Percentiles rank a stretch among this genome's conserved stretches.
phyloP scores from a whole-genome alignment of 2,329 filamentous ascomycete species.

The Harringtonia lauricola region DNA sequence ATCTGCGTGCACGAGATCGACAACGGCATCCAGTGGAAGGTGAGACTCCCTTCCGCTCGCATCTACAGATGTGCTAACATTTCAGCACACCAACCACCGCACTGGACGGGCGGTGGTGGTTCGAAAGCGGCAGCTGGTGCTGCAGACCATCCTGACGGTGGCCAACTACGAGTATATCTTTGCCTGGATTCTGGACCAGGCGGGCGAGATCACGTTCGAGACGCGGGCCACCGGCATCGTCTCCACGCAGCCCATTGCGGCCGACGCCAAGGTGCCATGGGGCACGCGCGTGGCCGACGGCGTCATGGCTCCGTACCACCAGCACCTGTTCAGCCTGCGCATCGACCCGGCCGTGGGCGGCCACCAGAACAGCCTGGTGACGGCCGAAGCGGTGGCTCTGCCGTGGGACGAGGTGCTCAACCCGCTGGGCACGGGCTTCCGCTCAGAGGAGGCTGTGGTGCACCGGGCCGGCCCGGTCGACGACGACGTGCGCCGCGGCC shows the following conservation, averaged over 20 bases:
- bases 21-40: constrained; percentile 59
- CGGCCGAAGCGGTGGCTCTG: constrained; percentile 28
- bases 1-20: constrained; percentile 62
- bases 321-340: constrained; percentile 55
- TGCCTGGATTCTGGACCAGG: constrained; percentile 45
- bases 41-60: no score
- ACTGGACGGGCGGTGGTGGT: not conserved
- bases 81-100: not conserved
- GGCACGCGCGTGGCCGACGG: constrained; percentile 54
- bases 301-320: constrained; percentile 56
- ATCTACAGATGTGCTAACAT: no score
- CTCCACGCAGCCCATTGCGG: constrained; percentile 43
- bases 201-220: constrained; percentile 49
- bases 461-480: constrained; percentile 25
- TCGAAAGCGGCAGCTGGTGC: constrained; percentile 6
- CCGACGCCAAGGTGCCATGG: constrained; percentile 23
- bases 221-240: constrained; percentile 56
- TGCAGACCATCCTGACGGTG: constrained; percentile 58
- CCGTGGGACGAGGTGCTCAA: constrained; percentile 28
- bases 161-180: constrained; percentile 59
- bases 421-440: constrained; percentile 36
- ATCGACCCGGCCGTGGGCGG: constrained; percentile 56
- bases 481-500: constrained; percentile 38
- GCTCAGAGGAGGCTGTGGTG: constrained; percentile 29
- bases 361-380: constrained; percentile 37